These are phyloP conservation scores for Candida sanyaensis DNA, from an alignment of 1,139 yeast genomes.

Conservation along the genomic window DNA sequence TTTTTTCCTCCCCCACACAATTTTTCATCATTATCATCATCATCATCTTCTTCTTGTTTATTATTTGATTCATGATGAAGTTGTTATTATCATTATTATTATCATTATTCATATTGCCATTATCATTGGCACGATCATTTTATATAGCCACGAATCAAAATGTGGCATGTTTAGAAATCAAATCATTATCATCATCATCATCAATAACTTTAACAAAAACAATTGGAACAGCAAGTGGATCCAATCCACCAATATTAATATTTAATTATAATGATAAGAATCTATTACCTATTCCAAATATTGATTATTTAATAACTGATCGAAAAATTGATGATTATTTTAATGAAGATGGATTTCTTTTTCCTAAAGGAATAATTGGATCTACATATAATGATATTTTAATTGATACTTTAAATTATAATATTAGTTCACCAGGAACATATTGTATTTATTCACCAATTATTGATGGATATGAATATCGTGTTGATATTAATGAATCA, in stretches of 20 bases:
- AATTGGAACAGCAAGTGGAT: slow-evolving; percentile 4
- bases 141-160: slow-evolving; percentile 4
- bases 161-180: slow-evolving; percentile 6
- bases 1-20: not conserved
- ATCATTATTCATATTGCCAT: not conserved
- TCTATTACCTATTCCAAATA: slow-evolving; percentile 11
- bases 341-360: slow-evolving; percentile 7
- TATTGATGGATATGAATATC: slow-evolving; percentile 8
- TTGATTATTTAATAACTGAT: slow-evolving; percentile 11
- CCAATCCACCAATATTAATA: slow-evolving; percentile 2
- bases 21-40: too few species aligned
- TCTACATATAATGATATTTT: slow-evolving; percentile 4
- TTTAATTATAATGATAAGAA: slow-evolving; percentile 1
- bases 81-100: not conserved
- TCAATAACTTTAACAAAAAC: slow-evolving; percentile 1
- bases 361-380: slow-evolving; percentile 1
- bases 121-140: slow-evolving; percentile 4
- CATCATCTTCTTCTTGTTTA: not conserved
- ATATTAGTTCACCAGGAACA: slow-evolving; percentile 1
- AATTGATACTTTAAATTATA: slow-evolving; percentile 1
- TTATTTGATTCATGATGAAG: not conserved
- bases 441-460: slow-evolving; percentile 12
- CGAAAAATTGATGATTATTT: slow-evolving; percentile 12
- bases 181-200: not conserved
- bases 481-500: slow-evolving; percentile 8